Evolutionary conservation across 2,329 filamentous ascomycete species (phyloP).

Genomic region (Penicillium sp.): DNA sequence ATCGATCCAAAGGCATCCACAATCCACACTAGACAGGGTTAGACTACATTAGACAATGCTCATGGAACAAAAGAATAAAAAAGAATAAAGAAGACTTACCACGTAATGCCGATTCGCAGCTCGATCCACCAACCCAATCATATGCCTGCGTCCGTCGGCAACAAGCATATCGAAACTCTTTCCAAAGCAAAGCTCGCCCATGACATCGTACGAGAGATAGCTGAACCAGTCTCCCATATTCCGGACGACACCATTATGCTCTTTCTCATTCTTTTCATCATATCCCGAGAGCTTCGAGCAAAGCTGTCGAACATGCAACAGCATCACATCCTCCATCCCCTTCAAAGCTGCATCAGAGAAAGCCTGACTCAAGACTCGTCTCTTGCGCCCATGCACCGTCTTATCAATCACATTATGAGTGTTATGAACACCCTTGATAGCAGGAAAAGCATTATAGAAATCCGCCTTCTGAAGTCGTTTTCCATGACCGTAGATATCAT

Average conservation of each 20-base stretch:
- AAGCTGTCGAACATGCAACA: constrained; percentile 61
- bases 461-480: constrained; percentile 53
- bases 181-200: constrained; percentile 49
- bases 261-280: constrained; percentile 14
- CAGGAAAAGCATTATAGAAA: constrained; percentile 68
- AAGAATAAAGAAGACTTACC: constrained; percentile 42
- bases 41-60: no score
- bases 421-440: constrained; percentile 59
- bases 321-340: constrained; percentile 62
- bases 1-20: constrained; percentile 62
- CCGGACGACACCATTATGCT: constrained; percentile 25
- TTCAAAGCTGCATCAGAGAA: constrained; percentile 63
- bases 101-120: constrained; percentile 65
- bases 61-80: no score
- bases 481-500: constrained; percentile 40
- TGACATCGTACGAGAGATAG: constrained; percentile 47
- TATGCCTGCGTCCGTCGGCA: constrained; percentile 51
- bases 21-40: constrained; percentile 54
- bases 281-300: constrained; percentile 40
- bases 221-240: constrained; percentile 38
- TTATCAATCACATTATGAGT: constrained; percentile 69
- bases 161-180: constrained; percentile 49
- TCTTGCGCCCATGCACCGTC: constrained; percentile 62
- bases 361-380: constrained; percentile 64
- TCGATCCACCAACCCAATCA: constrained; percentile 60